A percentile compares a stretch with the other conserved stretches of the same genome.
Evolutionary conservation across 2,329 filamentous ascomycete species (phyloP).

Genomic region (Ascochyta fabae): DNA sequence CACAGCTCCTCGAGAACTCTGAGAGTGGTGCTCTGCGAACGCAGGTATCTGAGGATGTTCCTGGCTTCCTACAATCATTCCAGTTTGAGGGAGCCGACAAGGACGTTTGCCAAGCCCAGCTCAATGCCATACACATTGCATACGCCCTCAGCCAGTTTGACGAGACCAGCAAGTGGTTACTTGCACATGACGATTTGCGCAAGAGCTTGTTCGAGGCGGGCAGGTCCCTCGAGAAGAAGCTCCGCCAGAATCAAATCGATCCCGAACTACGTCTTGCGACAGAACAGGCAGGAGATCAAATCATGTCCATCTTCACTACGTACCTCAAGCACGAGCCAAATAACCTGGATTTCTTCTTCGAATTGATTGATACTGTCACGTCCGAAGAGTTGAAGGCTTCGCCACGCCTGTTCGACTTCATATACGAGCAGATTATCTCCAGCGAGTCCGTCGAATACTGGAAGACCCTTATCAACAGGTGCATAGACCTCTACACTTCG

Average conservation of each 20-base stretch:
- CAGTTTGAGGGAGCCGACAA: constrained; percentile 69
- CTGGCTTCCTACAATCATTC: constrained; percentile 71
- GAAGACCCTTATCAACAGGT: constrained; percentile 80
- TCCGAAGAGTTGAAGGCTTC: constrained; percentile 80
- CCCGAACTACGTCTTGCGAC: constrained; percentile 79
- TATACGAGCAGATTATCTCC: constrained; percentile 84
- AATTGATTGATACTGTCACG: constrained; percentile 82
- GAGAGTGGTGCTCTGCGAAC: constrained; percentile 78
- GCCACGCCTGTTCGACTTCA: constrained; percentile 77
- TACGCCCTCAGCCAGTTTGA: constrained; percentile 76
- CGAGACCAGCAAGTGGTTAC: constrained; percentile 70
- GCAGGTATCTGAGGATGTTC: constrained; percentile 74
- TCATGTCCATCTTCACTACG: constrained; percentile 83
- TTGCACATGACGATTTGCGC: constrained; percentile 64
- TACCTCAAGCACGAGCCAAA: constrained; percentile 76
- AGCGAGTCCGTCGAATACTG: constrained; percentile 87
- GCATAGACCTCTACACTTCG: constrained; percentile 84
- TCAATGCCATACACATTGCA: constrained; percentile 88
- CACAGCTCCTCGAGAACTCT: constrained; percentile 79
- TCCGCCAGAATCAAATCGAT: constrained; percentile 73
- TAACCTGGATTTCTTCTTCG: constrained; percentile 84
- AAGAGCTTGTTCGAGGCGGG: constrained; percentile 67
- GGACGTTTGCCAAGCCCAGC: constrained; percentile 75
- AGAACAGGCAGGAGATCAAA: constrained; percentile 85
- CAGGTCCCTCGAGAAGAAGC: constrained; percentile 77